Evolutionary conservation across 345 rosid species (phyloP), one percentile per base, ranked within the genome.

Genomic region (Anacardium occidentale): DNA sequence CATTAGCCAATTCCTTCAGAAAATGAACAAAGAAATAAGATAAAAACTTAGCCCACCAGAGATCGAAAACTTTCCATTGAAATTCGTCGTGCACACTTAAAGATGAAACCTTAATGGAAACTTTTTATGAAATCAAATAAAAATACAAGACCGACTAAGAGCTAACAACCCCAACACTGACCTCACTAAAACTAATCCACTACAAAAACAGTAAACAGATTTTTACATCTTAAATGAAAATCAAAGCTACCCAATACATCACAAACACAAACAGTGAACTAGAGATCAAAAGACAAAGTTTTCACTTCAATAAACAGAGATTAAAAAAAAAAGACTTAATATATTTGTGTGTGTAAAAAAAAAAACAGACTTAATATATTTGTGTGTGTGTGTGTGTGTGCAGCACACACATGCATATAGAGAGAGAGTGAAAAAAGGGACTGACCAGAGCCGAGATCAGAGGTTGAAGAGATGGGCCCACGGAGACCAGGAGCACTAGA

Each of bases 381-480:
- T n/a, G n/a, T n/a, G n/a, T n/a, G n/a, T n/a, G n/a, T n/a, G n/a
- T n/a, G n/a, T n/a, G n/a, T n/a, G n/a, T n/a, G n/a, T 7, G 10
- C 25, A 25, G 17, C 34, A 52, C 13, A 66, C 34, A 37, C 24
- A 22, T 15, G 52, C 45, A 57, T 6, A 48, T 50, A 17, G 0
- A 32, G 62, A 22, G 32, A 62, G 69, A 55, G 62, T 51, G 53
- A 18, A 7, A 20, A 29, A 66, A 61, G 18, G 12, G 64, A 80
- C 79, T 71, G 66, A 93, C 89, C 87, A 62, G 88, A 89, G 71
- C 85, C 95, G 32, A 89, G 90, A 94, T 94, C 98, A 75, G 98
- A 90, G 79, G 89, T 75, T 55, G 96, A 76, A 70, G 98, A 93
- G 74, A 87, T 80, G 75, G 88, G 88, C 0, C 82, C 88, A 17